Evolutionary conservation across 2,329 filamentous ascomycete genomes (phyloP), one percentile per base, ranked within the genome.

Genomic region (Lachnellula subtilissima): DNA sequence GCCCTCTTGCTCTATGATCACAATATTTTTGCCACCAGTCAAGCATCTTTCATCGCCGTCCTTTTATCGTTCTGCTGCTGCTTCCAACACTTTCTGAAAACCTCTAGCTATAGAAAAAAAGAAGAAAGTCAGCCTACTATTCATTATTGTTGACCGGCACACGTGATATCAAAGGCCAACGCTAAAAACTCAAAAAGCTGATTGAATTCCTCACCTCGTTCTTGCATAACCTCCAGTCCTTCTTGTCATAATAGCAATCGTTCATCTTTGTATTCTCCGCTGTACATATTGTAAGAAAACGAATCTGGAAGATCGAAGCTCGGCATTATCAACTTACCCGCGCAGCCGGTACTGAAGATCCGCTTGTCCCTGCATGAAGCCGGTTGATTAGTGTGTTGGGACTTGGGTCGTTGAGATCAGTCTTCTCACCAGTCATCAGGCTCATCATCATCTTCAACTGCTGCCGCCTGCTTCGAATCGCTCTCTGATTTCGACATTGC

Each of bases 261-360:
- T 91, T 97, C 85, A 99, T 82, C 69, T 85, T 92, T 53, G 82
- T 77, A 69, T 97, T 96, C 70, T 97, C 93, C 22, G 84, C 93
- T 97, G 63, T 47, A 2, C 49, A 28, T 43, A 39, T 50, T 39
- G 46, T 55, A 45, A 50, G 19, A 14, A 28, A 59, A 43, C n/a
- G 36, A 36, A 32, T 42, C 22, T 3, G 11, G 48, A 57, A 49
- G 9, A 55, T 42, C 36, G 57, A 52, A 39, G 19, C 46, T 53
- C 35, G 54, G 42, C 28, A 23, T 49, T 17, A 42, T 52, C 39
- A 28, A 65, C 76, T 69, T 75, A 96, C 93, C 86, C 73, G 91
- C 84, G 70, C 93, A 97, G 56, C 93, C 94, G 2, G 93, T 97
- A 77, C 91, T 96, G 77, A 91, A 96, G 73, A 97, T 97, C 70